Evolutionary conservation across 2,329 filamentous ascomycete genomes (phyloP), one percentile per base, ranked within the genome.

Genomic region (Trichophyton mentagrophytes): DNA sequence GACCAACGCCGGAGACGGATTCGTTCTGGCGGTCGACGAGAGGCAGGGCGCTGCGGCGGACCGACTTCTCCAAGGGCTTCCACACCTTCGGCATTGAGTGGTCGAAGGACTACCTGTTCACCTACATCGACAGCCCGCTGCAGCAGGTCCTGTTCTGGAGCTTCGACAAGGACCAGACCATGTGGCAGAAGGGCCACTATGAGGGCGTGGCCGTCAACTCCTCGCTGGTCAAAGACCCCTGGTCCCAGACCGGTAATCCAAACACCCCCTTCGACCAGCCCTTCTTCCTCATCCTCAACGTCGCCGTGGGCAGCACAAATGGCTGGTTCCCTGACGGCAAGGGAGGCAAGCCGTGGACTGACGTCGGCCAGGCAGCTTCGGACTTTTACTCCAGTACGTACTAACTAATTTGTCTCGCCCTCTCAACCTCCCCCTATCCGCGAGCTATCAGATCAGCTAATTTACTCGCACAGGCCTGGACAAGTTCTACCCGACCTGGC

Each of bases 1-100:
- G 62, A 9, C 62, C 62, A 55, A 62, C 62, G 11, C 60, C 62
- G 9, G 42, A 56, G 25, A 33, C 44, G 20, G 40, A 64, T 22
- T 30, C 62, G 13, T 64, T 66, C 60, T 72, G 65, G 65, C 66
- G 65, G 47, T 70, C 72, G 9, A 67, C 61, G 53, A 64, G 66
- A 56, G 64, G 66, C 53, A 61, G 71, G 64, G 61, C 64, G 42
- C 56, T 72, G 56, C 66, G 68, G 56, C 65, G 68, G 36, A 69
- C 67, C 49, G 68, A 65, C 61, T 69, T 65, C 57, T 63, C 64
- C 56, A 65, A 62, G 38, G 60, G 64, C 1, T 81, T 77, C 65
- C 78, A 82, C 68, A 82, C 77, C 1, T 83, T 75, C 63, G 80
- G 79, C 3, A 64, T 82, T 15, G 78, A 82, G 64, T 82, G 80